These are phyloP conservation scores for Talaromyces wortmannii DNA, from an alignment of 495 filamentous ascomycete species.

Conservation along the genomic window DNA sequence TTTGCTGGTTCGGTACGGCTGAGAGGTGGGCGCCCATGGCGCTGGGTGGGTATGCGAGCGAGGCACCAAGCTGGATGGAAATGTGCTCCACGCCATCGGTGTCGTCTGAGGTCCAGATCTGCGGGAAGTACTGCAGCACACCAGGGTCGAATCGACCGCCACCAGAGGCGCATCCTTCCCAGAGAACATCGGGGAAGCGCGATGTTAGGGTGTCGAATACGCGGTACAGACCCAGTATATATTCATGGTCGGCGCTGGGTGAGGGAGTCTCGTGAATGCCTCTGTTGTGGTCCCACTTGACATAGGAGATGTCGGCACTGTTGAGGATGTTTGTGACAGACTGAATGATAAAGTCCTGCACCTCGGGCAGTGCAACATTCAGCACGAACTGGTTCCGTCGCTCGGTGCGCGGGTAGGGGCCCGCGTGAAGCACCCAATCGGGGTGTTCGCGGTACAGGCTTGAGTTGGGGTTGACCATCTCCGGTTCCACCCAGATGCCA, in stretches of 20 bases:
- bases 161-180: slow-evolving; percentile 51
- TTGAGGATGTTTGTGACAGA: slow-evolving; percentile 37
- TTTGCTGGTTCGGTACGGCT: slow-evolving; percentile 44
- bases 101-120: slow-evolving; percentile 52
- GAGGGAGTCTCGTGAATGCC: slow-evolving; percentile 44
- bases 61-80: slow-evolving; percentile 48
- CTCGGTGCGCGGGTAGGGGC: slow-evolving; percentile 41
- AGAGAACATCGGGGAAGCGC: slow-evolving; percentile 45
- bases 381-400: slow-evolving; percentile 45
- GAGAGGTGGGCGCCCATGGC: slow-evolving; percentile 53
- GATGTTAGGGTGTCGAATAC: slow-evolving; percentile 46
- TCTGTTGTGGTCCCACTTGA: slow-evolving; percentile 56
- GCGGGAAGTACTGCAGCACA: slow-evolving; percentile 48
- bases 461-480: slow-evolving; percentile 53
- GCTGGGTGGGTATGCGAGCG: slow-evolving; percentile 44
- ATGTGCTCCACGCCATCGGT: slow-evolving; percentile 47
- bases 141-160: slow-evolving; percentile 50
- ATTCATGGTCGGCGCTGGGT: slow-evolving; percentile 38
- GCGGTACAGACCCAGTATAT: slow-evolving; percentile 49
- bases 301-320: slow-evolving; percentile 40
- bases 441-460: slow-evolving; percentile 45
- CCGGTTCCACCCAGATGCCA: slow-evolving; percentile 52
- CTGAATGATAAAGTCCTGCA: slow-evolving; percentile 48
- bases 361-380: slow-evolving; percentile 43
- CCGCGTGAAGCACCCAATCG: slow-evolving; percentile 48